Percentiles rank a stretch among this genome's conserved stretches.
These are phyloP conservation scores for Pseudogymnoascus sp. DNA, from an alignment of 2,329 filamentous ascomycete species.

Conservation along the genomic window DNA sequence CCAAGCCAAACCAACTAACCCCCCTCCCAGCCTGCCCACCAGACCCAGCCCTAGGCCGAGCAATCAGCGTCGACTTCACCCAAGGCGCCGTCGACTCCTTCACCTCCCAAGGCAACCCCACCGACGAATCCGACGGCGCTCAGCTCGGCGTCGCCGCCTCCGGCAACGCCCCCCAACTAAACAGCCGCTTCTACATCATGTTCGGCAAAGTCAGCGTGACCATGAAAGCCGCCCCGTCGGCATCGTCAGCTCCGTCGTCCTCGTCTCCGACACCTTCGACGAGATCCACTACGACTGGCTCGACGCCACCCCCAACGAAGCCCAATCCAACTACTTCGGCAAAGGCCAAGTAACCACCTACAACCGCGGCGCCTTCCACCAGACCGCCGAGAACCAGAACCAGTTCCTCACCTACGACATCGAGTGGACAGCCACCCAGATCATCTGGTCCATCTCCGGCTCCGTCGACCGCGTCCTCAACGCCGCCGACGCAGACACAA, in stretches of 20 bases:
- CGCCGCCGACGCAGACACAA: conserved; percentile 57
- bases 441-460: conserved; percentile 81
- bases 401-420: conserved; percentile 80
- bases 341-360: conserved; percentile 82
- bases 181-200: conserved; percentile 97
- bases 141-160: conserved; percentile 71
- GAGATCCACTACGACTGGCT: conserved; percentile 99
- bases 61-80: conserved; percentile 79
- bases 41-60: conserved; percentile 73
- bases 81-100: conserved; percentile 74
- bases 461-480: conserved; percentile 69
- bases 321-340: conserved; percentile 97
- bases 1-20: conserved; percentile 17
- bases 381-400: conserved; percentile 60
- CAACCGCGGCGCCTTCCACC: conserved; percentile 79
- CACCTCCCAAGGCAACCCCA: conserved; percentile 57
- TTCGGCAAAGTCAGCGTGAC: conserved; percentile 85
- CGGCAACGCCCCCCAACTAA: conserved; percentile 80
- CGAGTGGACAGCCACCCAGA: conserved; percentile 81
- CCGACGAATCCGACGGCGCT: conserved; percentile 72
- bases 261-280: conserved; percentile 86
- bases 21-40: conserved; percentile 53
- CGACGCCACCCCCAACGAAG: conserved; percentile 65
- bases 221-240: conserved; percentile 77
- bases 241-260: conserved; percentile 86